Evolutionary conservation across 345 rosid species (phyloP).

Genomic region (Citrus reticulata): DNA sequence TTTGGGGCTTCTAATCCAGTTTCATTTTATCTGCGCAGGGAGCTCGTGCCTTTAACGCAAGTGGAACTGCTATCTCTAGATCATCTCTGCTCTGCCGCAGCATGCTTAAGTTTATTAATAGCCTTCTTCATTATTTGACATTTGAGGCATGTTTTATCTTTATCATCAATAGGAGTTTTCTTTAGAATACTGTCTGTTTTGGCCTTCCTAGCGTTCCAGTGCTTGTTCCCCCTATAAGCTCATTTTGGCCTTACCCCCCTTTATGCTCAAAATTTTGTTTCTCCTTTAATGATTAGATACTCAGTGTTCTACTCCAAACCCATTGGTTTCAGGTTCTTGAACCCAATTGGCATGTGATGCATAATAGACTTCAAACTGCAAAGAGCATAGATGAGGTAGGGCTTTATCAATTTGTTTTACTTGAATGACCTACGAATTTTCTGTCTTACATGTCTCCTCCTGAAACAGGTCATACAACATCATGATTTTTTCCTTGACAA

Average conservation of each 20-base stretch:
- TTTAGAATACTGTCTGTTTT: neutral
- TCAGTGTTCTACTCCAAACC: conserved; percentile 11
- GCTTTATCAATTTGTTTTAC: neutral
- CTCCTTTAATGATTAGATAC: neutral
- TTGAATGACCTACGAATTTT: neutral
- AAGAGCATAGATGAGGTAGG: conserved; percentile 89
- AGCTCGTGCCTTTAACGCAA: conserved; percentile 62
- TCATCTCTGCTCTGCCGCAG: conserved; percentile 96
- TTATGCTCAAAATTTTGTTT: neutral
- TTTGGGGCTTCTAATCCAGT: conserved; percentile 22
- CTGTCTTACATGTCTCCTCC: neutral
- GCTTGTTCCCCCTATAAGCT: neutral
- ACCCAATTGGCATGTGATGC: conserved; percentile 94
- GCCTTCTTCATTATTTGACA: conserved; percentile 94
- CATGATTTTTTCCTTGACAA: neutral
- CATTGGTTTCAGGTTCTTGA: conserved; percentile 74
- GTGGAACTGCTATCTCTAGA: conserved; percentile 79
- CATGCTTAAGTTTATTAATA: conserved; percentile 90
- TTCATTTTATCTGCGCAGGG: conserved; percentile 47
- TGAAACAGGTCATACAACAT: neutral
- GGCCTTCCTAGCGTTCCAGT: neutral
- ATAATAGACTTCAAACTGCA: conserved; percentile 63
- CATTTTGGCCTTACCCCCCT: neutral
- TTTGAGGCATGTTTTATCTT: conserved; percentile 74
- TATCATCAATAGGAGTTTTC: neutral